Percentiles rank a stretch among this genome's conserved stretches.
Evolutionary conservation across 345 rosid species (phyloP).

Genomic region (Sisymbrium irio): DNA sequence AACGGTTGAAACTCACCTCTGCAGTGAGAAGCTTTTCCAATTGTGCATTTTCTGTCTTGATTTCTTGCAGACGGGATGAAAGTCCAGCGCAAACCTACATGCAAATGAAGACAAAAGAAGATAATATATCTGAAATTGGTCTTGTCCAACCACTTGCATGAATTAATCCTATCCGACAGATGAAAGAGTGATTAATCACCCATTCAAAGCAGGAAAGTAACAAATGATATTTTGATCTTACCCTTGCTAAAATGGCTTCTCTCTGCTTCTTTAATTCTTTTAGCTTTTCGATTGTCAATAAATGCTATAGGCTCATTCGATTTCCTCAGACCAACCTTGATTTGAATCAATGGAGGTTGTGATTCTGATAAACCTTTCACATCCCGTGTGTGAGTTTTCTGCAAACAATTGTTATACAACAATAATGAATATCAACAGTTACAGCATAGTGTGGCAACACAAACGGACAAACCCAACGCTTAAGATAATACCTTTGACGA

Average conservation of each 20-base stretch:
- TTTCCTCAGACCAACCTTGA: too few relatives aligned
- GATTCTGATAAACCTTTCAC: too few relatives aligned
- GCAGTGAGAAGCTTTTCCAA: constrained; percentile 95
- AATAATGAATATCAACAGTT: too few relatives aligned
- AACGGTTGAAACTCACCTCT: constrained; percentile 54
- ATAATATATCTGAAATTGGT: neutral
- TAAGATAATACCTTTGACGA: too few relatives aligned
- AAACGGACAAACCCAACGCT: too few relatives aligned
- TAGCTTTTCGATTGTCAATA: too few relatives aligned
- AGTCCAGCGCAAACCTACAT: constrained; percentile 92
- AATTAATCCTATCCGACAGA: neutral
- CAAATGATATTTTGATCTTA: constrained; percentile 37
- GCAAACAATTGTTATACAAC: too few relatives aligned
- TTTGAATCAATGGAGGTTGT: too few relatives aligned
- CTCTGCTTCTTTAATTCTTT: too few relatives aligned
- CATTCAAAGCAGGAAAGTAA: neutral
- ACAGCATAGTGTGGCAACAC: too few relatives aligned
- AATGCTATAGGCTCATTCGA: too few relatives aligned
- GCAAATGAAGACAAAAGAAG: constrained; percentile 3
- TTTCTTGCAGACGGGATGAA: constrained; percentile 94
- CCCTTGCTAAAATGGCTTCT: constrained; percentile 98
- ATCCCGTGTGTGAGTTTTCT: too few relatives aligned
- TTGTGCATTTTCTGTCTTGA: constrained; percentile 94
- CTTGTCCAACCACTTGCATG: constrained; percentile 1
- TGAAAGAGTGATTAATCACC: neutral